Percentiles rank a stretch among this genome's conserved stretches.
Evolutionary conservation across 352 stramenopile genomes (phyloP).

Genomic region (Pythium plurisporium): DNA sequence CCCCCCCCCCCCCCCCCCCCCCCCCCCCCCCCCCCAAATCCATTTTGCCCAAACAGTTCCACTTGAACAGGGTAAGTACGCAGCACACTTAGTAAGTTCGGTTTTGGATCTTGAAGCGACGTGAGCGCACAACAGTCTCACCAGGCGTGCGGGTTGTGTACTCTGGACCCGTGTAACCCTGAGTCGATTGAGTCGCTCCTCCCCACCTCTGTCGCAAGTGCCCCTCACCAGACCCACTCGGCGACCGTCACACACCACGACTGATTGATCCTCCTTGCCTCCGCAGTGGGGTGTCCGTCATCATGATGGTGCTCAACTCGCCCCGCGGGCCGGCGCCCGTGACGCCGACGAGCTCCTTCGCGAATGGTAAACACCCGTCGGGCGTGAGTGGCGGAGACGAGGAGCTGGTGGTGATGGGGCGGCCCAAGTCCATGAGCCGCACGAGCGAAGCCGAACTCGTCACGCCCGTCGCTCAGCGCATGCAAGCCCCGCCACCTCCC

Average conservation of each 20-base stretch:
- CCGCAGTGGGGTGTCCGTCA: not conserved
- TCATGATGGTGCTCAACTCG: conserved; percentile 17
- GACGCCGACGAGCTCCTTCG: conserved; percentile 6
- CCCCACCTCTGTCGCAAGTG: no score
- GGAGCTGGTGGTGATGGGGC: not conserved
- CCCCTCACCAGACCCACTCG: no score
- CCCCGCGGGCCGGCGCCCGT: not conserved
- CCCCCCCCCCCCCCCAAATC: no score
- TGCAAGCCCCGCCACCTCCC: not conserved
- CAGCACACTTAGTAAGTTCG: not conserved
- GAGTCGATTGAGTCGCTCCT: no score
- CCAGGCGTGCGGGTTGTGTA: no score
- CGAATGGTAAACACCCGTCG: not conserved
- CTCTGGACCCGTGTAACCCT: no score
- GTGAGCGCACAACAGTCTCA: not conserved
- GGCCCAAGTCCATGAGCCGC: not conserved
- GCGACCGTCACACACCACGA: not conserved
- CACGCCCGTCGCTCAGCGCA: not conserved
- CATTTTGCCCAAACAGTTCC: no score
- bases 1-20: no score
- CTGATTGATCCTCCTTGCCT: no score
- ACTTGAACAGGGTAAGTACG: no score
- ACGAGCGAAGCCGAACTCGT: not conserved
- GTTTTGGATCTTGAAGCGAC: not conserved
- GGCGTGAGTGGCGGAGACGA: not conserved